These are phyloP conservation scores for Skeletonema potamos DNA, from an alignment of 108 stramenopile genomes.

Conservation along the genomic window DNA sequence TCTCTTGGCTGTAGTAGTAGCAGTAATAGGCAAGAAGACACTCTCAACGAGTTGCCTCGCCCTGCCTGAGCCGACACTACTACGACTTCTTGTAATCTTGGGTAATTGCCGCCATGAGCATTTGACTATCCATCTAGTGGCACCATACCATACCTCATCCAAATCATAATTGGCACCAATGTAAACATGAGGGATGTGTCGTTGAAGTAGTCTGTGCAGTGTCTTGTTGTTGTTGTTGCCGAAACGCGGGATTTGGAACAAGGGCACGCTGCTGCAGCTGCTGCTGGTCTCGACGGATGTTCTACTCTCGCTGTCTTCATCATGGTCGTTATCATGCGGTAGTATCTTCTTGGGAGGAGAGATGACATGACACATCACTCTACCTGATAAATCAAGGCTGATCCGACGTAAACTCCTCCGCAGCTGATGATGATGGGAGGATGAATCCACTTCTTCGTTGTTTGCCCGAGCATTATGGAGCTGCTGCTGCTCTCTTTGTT, in stretches of 20 bases:
- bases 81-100: no score
- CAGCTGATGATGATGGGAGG: no score
- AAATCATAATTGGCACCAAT: conserved; percentile 37
- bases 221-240: background rate
- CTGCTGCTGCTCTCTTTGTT: background rate
- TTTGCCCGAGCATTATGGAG: no score
- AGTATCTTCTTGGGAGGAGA: conserved; percentile 8
- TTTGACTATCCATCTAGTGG: conserved; percentile 37
- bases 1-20: background rate
- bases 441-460: no score
- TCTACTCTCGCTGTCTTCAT: background rate
- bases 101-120: conserved; percentile 9
- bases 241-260: conserved; percentile 1
- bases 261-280: conserved; percentile 11
- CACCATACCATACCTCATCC: conserved; percentile 48
- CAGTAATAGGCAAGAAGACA: background rate
- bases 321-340: no score
- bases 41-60: background rate
- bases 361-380: conserved; percentile 33
- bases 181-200: conserved; percentile 20
- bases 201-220: background rate
- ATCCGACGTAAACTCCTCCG: conserved; percentile 11
- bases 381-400: conserved; percentile 38
- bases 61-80: no score
- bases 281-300: no score